phyloP scores from a whole-genome alignment of 371 early-diverging fungal genomes.

The Mycotypha africana region DNA sequence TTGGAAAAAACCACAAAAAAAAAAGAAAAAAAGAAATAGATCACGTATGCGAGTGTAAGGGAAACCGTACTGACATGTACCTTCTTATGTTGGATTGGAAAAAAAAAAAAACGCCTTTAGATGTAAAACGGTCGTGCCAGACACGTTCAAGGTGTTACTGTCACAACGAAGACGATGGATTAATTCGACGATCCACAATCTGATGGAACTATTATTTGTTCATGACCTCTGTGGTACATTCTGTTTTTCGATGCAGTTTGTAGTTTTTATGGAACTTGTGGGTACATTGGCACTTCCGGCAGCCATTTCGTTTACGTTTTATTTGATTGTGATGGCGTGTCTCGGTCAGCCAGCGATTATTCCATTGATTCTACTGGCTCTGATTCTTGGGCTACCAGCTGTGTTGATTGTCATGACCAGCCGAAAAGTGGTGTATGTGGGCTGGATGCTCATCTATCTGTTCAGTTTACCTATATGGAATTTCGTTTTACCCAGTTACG shows the following conservation, averaged over 20 bases:
- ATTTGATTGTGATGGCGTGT: constrained; percentile 42
- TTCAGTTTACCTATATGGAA: constrained; percentile 95
- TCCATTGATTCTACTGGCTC: constrained; percentile 64
- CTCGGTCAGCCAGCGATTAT: constrained; percentile 53
- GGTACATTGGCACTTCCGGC: constrained; percentile 83
- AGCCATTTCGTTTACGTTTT: constrained; percentile 69
- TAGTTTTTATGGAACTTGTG: constrained; percentile 81
- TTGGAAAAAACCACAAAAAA: no score
- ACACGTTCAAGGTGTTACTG: constrained; percentile 69
- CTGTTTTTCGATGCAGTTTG: constrained; percentile 89
- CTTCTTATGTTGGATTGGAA: not conserved
- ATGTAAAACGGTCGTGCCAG: constrained; percentile 84
- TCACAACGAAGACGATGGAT: constrained; percentile 91
- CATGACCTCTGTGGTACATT: constrained; percentile 88
- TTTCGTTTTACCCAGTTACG: constrained; percentile 92
- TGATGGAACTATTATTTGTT: constrained; percentile 81
- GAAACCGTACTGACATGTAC: no score
- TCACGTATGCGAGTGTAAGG: no score
- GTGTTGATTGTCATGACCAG: constrained; percentile 87
- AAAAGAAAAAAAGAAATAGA: not conserved
- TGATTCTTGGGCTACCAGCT: constrained; percentile 79
- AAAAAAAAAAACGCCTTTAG: constrained; percentile 17
- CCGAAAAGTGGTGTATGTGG: constrained; percentile 83
- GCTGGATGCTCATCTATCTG: constrained; percentile 94
- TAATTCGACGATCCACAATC: constrained; percentile 85